Base-by-base conservation (phyloP, 2,329 filamentous ascomycete genomes). In the Graphium sp. region DNA sequence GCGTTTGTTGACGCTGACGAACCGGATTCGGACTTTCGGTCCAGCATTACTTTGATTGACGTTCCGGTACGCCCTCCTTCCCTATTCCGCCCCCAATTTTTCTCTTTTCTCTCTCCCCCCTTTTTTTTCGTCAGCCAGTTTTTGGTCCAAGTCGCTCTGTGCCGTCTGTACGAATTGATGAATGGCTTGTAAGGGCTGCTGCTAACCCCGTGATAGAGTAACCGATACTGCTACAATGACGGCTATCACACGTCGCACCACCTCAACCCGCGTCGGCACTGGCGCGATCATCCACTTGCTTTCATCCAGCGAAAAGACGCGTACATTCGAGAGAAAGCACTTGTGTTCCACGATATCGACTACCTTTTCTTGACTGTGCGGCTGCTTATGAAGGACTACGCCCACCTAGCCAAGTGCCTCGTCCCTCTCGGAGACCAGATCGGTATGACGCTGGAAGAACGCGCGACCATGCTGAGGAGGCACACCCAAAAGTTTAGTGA, bases 171-270 rank as follows among this genome's bases (percentile, higher is more conserved):
- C 20, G 8, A 8, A n/a, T n/a, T 22, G 8, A 22, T 5, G n/a
- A 6, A 4, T 10, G 18, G 24, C 7, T 5, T 26, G 13, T 8
- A 8, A 8, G 8, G 12, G 15, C 13, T n/a, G 24, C 24, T 26
- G 24, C 36, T 43, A 30, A 40, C 32, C 7, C 10, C 26, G 9
- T 7, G 18, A 11, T 39, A 83, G 77, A 80, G 73, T 50, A 85
- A 85, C 48, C 74, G 80, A 20, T 75, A 75, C 49, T 85, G 76
- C 53, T 84, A 75, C 62, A 84, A 85, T 40, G 79, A 84, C 41
- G 79, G 79, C 37, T 84, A 83, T 48, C 78, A 84, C 50, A 84
- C 77, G 6, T 81, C 76, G 12, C 80, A 84, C 44, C 79, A 84
- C 41, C 65, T 84, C 29, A 82, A 84, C 50, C 79, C 77, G 1